These are phyloP conservation scores for Xenosphaeropsis pyriputrescens DNA, from an alignment of 2,329 filamentous ascomycete species.

Conservation along the genomic window DNA sequence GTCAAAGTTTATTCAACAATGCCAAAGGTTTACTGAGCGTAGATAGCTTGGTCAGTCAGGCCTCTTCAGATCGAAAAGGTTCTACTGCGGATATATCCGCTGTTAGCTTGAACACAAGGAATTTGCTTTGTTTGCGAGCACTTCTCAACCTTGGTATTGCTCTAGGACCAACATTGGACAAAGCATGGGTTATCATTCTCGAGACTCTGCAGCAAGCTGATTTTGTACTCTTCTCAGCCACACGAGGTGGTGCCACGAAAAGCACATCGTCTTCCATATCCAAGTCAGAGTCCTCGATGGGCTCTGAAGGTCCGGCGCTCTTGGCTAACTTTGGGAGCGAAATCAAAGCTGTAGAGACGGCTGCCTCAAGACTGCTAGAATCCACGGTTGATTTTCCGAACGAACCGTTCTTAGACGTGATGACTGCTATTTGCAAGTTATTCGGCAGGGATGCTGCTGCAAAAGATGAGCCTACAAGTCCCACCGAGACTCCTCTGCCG, in stretches of 20 bases:
- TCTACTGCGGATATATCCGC: conserved; percentile 36
- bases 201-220: conserved; percentile 90
- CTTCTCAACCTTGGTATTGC: conserved; percentile 93
- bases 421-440: conserved; percentile 61
- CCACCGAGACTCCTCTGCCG: conserved; percentile 8
- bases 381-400: conserved; percentile 87
- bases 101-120: conserved; percentile 63
- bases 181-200: conserved; percentile 80
- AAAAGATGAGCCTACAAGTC: conserved; percentile 11
- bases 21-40: conserved; percentile 60
- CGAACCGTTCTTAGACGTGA: conserved; percentile 61
- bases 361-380: conserved; percentile 74
- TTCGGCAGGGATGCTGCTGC: conserved; percentile 27
- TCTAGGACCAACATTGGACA: conserved; percentile 70
- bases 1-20: conserved; percentile 45
- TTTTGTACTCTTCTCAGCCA: conserved; percentile 53
- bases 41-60: conserved; percentile 50
- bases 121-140: conserved; percentile 78
- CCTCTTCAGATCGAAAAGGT: conserved; percentile 45
- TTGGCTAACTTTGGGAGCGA: conserved; percentile 63
- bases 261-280: conserved; percentile 27
- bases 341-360: conserved; percentile 77
- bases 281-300: conserved; percentile 28
- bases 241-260: conserved; percentile 36
- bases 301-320: conserved; percentile 19